Evolutionary conservation across 2,329 filamentous ascomycete genomes (phyloP), one percentile per base, ranked within the genome.

Genomic region (Nothophoma quercina): DNA sequence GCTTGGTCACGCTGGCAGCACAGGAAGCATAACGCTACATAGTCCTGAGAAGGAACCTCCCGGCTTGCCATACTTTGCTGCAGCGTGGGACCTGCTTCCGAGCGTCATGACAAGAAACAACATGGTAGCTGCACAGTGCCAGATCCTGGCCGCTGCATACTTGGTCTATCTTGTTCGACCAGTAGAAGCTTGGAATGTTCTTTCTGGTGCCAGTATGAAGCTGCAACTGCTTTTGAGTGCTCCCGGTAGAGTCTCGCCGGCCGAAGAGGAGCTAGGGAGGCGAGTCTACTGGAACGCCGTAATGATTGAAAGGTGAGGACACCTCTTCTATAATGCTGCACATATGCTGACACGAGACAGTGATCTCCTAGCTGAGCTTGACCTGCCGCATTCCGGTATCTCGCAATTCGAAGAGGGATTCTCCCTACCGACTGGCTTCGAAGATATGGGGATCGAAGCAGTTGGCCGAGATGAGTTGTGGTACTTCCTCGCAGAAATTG

Each of bases 401-500:
- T 88, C 91, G 18, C 87, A 91, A 60, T 91, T 91, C 48, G 90
- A 93, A 71, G 90, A 93, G 65, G 85, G 86, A 16, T 89, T 93
- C 51, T 88, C 89, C 8, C 78, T 95, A 1, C 90, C 90, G 1
- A 87, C 88, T 4, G 88, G 88, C 0, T 95, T 93, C 59, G 88
- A 90, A 64, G 81, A 82, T 50, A 76, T 83, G 54, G 86, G 86
- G n/a, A 85, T 87, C 48, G 84, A 87, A 58, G 78, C 83, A 6
- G 84, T 86, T 7, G 89, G 88, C 10, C 83, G 85, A 40, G 90
- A 93, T 64, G 89, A 93, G 53, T 78, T 93, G 12, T 93, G 90
- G 89, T 95, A 95, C 68, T 93, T 93, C 63, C 78, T 93, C 23
- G 90, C 90, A 29, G 90, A 93, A 66, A 93, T 95, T 57, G 90